Conservation (phyloP, 2,329 filamentous ascomycete genomes). For the Paecilomyces sp. region DNA sequence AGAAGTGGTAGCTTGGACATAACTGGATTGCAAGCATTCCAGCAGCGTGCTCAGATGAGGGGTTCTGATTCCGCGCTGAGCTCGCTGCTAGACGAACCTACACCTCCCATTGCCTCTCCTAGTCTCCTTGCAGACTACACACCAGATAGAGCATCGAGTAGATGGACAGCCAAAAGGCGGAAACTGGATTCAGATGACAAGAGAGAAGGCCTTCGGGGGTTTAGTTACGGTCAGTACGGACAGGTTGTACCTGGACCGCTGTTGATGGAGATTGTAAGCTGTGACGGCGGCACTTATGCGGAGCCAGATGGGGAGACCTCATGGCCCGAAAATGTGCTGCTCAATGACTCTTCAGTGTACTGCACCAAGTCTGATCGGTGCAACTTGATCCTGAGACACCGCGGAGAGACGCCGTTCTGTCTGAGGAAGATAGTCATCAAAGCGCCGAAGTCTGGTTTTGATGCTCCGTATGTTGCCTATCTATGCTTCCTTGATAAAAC, state of each 20-base stretch:
- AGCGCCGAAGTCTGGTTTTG: conserved; percentile 72
- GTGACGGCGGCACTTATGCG: conserved; percentile 70
- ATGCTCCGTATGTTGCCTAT: conserved; percentile 64
- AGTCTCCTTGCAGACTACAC: conserved; percentile 18
- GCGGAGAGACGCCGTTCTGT: conserved; percentile 71
- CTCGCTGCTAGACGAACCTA: conserved; percentile 18
- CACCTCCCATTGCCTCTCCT: conserved; percentile 18
- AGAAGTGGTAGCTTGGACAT: conserved; percentile 7
- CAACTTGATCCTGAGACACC: conserved; percentile 78
- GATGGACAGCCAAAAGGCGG: conserved; percentile 56
- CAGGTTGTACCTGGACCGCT: conserved; percentile 77
- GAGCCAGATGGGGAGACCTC: conserved; percentile 50
- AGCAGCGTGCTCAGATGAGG: conserved; percentile 10
- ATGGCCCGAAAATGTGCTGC: conserved; percentile 72
- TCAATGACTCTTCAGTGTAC: conserved; percentile 76
- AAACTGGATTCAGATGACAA: conserved; percentile 61
- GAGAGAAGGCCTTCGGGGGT: conserved; percentile 43
- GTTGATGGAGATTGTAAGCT: conserved; percentile 82
- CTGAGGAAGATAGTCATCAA: conserved; percentile 83
- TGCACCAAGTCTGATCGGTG: conserved; percentile 83
- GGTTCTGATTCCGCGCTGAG: conserved; percentile 13
- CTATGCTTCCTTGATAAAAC: not conserved
- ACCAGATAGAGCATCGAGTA: conserved; percentile 22
- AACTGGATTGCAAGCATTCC: conserved; percentile 3
- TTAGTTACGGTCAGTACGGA: conserved; percentile 78